Percentiles rank a stretch among this genome's conserved stretches.
phyloP scores from a whole-genome alignment of 2,329 filamentous ascomycete genomes.

The Colletotrichum graminicola region DNA sequence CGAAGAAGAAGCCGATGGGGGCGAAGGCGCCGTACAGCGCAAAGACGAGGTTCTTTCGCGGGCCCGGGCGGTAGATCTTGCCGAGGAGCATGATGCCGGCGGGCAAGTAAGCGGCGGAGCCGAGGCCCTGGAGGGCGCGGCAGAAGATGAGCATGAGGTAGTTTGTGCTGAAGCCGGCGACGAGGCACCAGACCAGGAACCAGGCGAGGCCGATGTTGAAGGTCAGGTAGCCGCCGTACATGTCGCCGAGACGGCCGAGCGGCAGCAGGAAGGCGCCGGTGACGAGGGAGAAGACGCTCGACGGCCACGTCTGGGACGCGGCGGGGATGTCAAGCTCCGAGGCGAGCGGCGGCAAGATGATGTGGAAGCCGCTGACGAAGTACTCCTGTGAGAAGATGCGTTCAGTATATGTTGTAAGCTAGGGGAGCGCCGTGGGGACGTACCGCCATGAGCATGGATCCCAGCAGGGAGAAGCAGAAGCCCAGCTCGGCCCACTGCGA shows the following conservation, averaged over 20 bases:
- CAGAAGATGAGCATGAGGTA: slow-evolving; percentile 79
- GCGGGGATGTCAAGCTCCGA: slow-evolving; percentile 72
- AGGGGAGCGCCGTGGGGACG: slow-evolving; percentile 29
- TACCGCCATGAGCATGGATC: slow-evolving; percentile 72
- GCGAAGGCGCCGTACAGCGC: slow-evolving; percentile 70
- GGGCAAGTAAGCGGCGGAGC: slow-evolving; percentile 78
- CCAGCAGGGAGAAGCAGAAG: slow-evolving; percentile 72
- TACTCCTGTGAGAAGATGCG: slow-evolving; percentile 68
- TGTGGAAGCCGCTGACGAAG: slow-evolving; percentile 81
- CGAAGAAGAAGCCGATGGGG: slow-evolving; percentile 70
- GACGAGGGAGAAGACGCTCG: slow-evolving; percentile 70
- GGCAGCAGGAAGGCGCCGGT: slow-evolving; percentile 72
- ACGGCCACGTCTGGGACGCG: slow-evolving; percentile 73
- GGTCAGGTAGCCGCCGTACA: slow-evolving; percentile 71
- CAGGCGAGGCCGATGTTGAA: slow-evolving; percentile 72
- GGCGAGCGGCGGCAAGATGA: slow-evolving; percentile 76
- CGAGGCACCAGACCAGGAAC: slow-evolving; percentile 76
- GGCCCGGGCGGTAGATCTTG: slow-evolving; percentile 76
- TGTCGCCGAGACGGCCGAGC: slow-evolving; percentile 71
- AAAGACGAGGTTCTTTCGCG: slow-evolving; percentile 77
- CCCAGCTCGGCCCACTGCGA: slow-evolving; percentile 67
- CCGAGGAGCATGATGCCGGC: slow-evolving; percentile 78
- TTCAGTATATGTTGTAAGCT: not conserved
- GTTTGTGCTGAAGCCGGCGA: slow-evolving; percentile 77
- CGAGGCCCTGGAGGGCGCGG: slow-evolving; percentile 80